Percentiles rank a stretch among this genome's conserved stretches.
These are phyloP conservation scores for Alternaria ventricosa DNA, from an alignment of 2,329 filamentous ascomycete species.

Conservation along the genomic window DNA sequence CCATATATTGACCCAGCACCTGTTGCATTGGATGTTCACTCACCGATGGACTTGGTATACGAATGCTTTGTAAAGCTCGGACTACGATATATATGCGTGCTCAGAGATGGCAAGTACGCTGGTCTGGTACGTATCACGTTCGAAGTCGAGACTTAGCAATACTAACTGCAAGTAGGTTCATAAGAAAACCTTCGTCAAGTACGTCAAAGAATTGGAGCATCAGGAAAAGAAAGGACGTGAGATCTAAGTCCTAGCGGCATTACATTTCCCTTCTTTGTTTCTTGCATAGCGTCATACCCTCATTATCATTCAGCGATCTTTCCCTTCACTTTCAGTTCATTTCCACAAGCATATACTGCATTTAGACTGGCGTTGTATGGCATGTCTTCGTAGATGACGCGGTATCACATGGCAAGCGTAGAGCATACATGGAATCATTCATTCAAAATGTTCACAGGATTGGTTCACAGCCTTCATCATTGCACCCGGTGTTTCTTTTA, in stretches of 20 bases:
- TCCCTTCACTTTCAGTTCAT: background rate
- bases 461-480: background rate
- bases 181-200: constrained; percentile 96
- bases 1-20: constrained; percentile 91
- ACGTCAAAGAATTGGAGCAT: constrained; percentile 82
- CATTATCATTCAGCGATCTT: background rate
- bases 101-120: constrained; percentile 82
- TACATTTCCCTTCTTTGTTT: background rate
- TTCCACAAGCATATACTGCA: background rate
- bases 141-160: background rate
- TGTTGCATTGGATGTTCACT: constrained; percentile 84
- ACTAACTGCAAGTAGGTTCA: constrained; percentile 65
- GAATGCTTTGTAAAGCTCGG: constrained; percentile 96
- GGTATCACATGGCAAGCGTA: background rate
- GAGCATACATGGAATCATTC: background rate
- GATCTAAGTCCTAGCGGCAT: background rate
- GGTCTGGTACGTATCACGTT: constrained; percentile 71
- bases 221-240: constrained; percentile 30
- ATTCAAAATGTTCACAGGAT: background rate
- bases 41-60: constrained; percentile 92
- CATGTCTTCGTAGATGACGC: background rate
- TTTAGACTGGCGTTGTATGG: constrained; percentile 7
- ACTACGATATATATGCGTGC: constrained; percentile 87
- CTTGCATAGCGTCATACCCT: constrained; percentile 1
- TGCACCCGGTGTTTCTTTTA: background rate